Percentiles rank a stretch among this genome's conserved stretches.
Evolutionary conservation across 768 basidiomycete species (phyloP).

Genomic region (Amyloporia xantha): DNA sequence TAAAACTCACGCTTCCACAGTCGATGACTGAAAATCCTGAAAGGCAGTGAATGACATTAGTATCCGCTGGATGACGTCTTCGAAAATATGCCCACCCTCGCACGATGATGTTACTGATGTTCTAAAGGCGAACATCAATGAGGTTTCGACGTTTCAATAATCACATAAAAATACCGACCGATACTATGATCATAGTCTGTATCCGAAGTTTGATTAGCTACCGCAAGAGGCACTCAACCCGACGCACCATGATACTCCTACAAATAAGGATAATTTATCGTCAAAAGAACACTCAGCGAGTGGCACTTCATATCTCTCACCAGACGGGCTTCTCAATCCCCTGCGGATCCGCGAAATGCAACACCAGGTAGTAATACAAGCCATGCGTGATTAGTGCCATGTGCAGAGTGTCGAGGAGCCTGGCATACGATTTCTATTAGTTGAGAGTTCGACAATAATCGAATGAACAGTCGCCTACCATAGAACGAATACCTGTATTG

Average conservation of each 20-base stretch:
- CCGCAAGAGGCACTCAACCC: too few species aligned
- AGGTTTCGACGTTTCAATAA: neutral
- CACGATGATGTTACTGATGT: conserved; percentile 13
- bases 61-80: neutral
- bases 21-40: conserved; percentile 11
- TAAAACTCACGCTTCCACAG: conserved; percentile 9
- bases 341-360: conserved; percentile 9
- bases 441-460: neutral
- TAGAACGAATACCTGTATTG: neutral
- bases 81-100: conserved; percentile 8
- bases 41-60: neutral
- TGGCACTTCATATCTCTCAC: neutral
- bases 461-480: neutral
- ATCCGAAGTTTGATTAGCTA: too few species aligned
- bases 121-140: conserved; percentile 3
- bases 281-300: neutral
- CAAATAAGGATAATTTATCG: too few species aligned
- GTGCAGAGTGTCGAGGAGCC: conserved; percentile 11
- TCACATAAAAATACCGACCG: conserved; percentile 2
- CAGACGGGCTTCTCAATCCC: conserved; percentile 7
- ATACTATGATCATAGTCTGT: conserved; percentile 14
- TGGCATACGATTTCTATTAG: neutral
- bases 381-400: conserved; percentile 7
- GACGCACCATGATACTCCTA: conserved; percentile 7
- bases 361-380: conserved; percentile 11